Evolutionary conservation across 2,329 filamentous ascomycete species (phyloP).

Genomic region (Cytospora piceae): DNA sequence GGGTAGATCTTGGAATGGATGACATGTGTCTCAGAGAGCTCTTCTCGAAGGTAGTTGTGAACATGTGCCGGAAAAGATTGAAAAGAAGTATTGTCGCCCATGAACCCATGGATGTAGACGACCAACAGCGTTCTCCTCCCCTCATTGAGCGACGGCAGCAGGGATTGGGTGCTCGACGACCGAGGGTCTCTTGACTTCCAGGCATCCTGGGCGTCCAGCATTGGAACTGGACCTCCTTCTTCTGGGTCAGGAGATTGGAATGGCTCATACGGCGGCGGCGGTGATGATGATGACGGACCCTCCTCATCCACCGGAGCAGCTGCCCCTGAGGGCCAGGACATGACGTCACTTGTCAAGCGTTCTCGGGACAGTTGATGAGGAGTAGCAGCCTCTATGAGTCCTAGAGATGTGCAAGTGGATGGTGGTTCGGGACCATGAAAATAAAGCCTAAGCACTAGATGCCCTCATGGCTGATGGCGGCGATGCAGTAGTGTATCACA

Average conservation of each 20-base stretch:
- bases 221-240: neutral
- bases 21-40: conserved; percentile 72
- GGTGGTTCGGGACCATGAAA: neutral
- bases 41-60: conserved; percentile 70
- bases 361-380: neutral
- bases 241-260: conserved; percentile 22
- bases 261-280: conserved; percentile 24
- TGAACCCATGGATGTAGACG: conserved; percentile 46
- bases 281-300: conserved; percentile 13
- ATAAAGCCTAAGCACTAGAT: neutral
- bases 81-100: conserved; percentile 66
- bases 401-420: neutral
- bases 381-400: neutral
- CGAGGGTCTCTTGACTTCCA: conserved; percentile 46
- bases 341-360: conserved; percentile 25
- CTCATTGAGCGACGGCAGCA: conserved; percentile 44
- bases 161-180: conserved; percentile 53
- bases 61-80: conserved; percentile 86
- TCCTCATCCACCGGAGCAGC: conserved; percentile 3
- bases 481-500: neutral
- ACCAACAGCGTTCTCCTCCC: conserved; percentile 66
- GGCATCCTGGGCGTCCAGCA: conserved; percentile 22
- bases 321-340: conserved; percentile 18
- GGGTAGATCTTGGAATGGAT: conserved; percentile 89
- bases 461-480: neutral